These are phyloP conservation scores for Beta corolliflora DNA, from an alignment of 179 eudicot species.

Conservation along the genomic window DNA sequence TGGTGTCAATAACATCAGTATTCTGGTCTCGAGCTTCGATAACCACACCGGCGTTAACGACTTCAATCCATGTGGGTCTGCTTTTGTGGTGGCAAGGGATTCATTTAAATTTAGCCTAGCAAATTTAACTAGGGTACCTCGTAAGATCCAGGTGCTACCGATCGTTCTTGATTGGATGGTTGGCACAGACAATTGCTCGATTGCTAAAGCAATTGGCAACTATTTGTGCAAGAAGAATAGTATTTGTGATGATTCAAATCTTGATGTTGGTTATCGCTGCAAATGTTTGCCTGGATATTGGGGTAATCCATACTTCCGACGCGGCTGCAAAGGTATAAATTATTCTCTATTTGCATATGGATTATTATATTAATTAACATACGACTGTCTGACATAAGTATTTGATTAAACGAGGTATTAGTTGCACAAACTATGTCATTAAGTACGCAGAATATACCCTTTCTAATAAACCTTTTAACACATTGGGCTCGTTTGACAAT, in stretches of 20 bases:
- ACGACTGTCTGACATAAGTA: too few relatives aligned
- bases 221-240: not conserved
- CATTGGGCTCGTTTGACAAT: too few relatives aligned
- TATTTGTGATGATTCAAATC: not conserved
- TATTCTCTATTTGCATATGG: too few relatives aligned
- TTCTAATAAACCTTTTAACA: too few relatives aligned
- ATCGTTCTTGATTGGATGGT: constrained; percentile 20
- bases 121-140: not conserved
- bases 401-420: too few relatives aligned
- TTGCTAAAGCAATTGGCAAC: not conserved
- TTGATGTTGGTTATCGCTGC: constrained; percentile 18
- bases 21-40: too few relatives aligned
- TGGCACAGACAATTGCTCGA: not conserved
- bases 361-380: too few relatives aligned
- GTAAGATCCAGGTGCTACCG: not conserved
- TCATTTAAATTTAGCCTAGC: not conserved
- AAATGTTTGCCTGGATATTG: not conserved
- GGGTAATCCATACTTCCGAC: constrained; percentile 21
- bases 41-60: constrained; percentile 3
- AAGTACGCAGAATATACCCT: too few relatives aligned
- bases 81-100: constrained; percentile 6
- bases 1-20: not conserved
- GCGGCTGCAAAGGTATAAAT: constrained; percentile 22
- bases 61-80: constrained; percentile 22
- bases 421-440: too few relatives aligned